Percentiles rank a stretch among this genome's conserved stretches.
Conservation (phyloP, 1,284 basidiomycete species). For the Coriolopsis trogii region DNA sequence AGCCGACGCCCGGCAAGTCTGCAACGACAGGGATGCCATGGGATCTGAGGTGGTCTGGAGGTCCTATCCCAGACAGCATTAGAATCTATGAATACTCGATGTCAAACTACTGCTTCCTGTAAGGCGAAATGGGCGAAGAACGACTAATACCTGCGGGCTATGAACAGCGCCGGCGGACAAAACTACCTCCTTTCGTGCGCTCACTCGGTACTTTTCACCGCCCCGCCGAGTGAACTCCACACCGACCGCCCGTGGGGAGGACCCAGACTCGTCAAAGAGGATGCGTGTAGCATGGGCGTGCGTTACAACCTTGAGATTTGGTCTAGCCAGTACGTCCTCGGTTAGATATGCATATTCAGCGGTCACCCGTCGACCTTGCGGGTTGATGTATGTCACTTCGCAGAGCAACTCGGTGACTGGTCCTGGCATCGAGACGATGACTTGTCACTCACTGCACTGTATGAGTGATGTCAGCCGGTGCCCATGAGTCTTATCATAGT, state of each 20-base stretch:
- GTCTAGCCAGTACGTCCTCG: conserved; percentile 56
- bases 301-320: conserved; percentile 62
- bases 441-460: conserved; percentile 17
- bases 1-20: conserved; percentile 62
- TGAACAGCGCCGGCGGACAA: conserved; percentile 66
- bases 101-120: not conserved
- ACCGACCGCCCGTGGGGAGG: conserved; percentile 52
- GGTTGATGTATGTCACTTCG: conserved; percentile 65
- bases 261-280: conserved; percentile 52
- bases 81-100: conserved; percentile 53
- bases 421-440: not conserved
- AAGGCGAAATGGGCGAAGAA: not conserved
- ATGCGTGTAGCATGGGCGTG: conserved; percentile 57
- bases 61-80: conserved; percentile 71
- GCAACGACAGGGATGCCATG: conserved; percentile 52
- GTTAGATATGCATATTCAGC: conserved; percentile 70
- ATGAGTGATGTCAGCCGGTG: not conserved
- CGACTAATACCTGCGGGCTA: conserved; percentile 53
- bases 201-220: conserved; percentile 44
- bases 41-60: conserved; percentile 51
- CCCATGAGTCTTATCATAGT: too few species aligned
- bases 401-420: conserved; percentile 1
- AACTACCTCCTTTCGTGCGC: conserved; percentile 60
- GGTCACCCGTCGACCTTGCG: conserved; percentile 53
- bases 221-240: conserved; percentile 55